Percentiles rank a stretch among this genome's conserved stretches.
Conservation (phyloP, 352 stramenopile genomes). For the Pythium phragmitis region DNA sequence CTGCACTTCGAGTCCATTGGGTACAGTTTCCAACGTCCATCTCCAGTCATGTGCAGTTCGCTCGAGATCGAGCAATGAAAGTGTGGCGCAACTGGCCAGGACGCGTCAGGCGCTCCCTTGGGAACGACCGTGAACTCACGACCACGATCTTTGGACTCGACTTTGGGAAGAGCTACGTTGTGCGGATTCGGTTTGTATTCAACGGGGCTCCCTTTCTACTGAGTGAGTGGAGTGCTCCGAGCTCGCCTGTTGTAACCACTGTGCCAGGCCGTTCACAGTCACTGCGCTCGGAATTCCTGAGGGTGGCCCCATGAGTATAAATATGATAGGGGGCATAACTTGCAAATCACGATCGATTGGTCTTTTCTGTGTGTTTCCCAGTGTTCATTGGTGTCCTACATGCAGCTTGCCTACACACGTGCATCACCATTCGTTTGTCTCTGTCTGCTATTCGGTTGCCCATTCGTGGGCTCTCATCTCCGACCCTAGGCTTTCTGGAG, state of each 20-base stretch:
- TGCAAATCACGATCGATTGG: too few species aligned
- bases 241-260: slow-evolving; percentile 42
- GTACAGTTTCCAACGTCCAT: slow-evolving; percentile 47
- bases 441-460: too few species aligned
- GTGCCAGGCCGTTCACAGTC: slow-evolving; percentile 34
- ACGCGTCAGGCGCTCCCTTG: slow-evolving; percentile 37
- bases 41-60: slow-evolving; percentile 67
- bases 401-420: too few species aligned
- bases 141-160: slow-evolving; percentile 72
- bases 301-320: neutral
- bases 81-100: slow-evolving; percentile 81
- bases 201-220: slow-evolving; percentile 32
- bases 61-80: slow-evolving; percentile 70
- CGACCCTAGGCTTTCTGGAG: slow-evolving; percentile 54
- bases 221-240: slow-evolving; percentile 67
- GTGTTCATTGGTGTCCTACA: too few species aligned
- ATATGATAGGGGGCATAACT: too few species aligned
- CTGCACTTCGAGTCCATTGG: slow-evolving; percentile 64
- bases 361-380: too few species aligned
- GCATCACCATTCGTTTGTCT: too few species aligned
- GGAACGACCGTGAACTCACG: slow-evolving; percentile 55
- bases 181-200: slow-evolving; percentile 72
- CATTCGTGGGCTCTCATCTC: too few species aligned
- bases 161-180: slow-evolving; percentile 72
- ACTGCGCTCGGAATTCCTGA: slow-evolving; percentile 16